These are phyloP conservation scores for Backusella parvicylindrica DNA, from an alignment of 192 early-diverging fungal species.

Conservation along the genomic window DNA sequence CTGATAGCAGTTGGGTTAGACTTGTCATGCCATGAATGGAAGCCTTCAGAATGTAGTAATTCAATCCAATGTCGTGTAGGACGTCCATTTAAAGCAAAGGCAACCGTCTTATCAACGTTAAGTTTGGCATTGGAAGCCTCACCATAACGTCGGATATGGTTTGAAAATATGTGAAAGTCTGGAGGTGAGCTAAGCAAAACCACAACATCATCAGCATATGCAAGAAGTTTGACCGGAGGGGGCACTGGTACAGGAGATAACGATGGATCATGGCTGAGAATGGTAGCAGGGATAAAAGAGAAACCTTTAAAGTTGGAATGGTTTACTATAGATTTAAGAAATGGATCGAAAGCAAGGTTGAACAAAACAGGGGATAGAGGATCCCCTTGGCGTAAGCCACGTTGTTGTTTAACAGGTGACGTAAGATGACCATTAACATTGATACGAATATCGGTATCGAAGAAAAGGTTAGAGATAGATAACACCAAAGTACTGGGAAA, in stretches of 20 bases:
- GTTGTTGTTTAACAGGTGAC: neutral
- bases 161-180: no score
- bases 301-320: neutral
- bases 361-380: constrained; percentile 20
- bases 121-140: constrained; percentile 17
- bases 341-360: constrained; percentile 28
- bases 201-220: constrained; percentile 24
- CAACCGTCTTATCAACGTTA: constrained; percentile 25
- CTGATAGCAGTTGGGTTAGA: neutral
- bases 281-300: neutral
- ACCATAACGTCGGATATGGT: constrained; percentile 8
- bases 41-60: neutral
- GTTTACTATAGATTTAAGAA: neutral
- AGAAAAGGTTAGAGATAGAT: constrained; percentile 15
- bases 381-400: constrained; percentile 30
- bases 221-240: neutral
- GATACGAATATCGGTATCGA: constrained; percentile 8
- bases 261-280: neutral
- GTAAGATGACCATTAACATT: constrained; percentile 20
- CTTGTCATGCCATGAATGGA: neutral
- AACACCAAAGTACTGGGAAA: neutral
- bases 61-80: neutral
- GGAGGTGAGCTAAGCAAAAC: neutral
- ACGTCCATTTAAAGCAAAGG: constrained; percentile 13
- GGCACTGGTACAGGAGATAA: neutral